Conservation (phyloP, 139 green algal genomes). For the Chlamydomonas asymmetrica region DNA sequence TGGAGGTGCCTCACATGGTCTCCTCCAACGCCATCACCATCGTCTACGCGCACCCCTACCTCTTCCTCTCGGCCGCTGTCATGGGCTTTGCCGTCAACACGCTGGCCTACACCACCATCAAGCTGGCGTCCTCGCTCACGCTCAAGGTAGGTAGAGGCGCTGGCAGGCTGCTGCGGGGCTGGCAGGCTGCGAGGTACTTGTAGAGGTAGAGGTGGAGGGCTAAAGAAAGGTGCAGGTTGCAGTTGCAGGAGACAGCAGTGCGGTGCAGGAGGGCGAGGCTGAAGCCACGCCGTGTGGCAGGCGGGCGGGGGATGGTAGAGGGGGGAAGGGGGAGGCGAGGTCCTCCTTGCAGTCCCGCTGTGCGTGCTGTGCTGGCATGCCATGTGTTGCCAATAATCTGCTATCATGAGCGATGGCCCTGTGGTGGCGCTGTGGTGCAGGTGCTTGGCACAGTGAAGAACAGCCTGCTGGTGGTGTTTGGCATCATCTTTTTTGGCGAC, state of each 20-base stretch:
- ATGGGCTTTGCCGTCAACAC: conserved; percentile 89
- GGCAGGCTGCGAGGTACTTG: not conserved
- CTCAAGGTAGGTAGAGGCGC: conserved; percentile 40
- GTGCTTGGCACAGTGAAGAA: conserved; percentile 89
- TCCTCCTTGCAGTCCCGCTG: too few relatives aligned
- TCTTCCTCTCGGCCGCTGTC: conserved; percentile 67
- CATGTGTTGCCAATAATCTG: too few relatives aligned
- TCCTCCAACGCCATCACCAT: conserved; percentile 41
- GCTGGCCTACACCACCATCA: conserved; percentile 86
- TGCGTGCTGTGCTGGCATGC: too few relatives aligned
- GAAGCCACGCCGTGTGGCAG: too few relatives aligned
- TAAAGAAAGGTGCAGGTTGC: not conserved
- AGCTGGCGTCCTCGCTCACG: conserved; percentile 64
- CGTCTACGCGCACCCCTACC: conserved; percentile 13
- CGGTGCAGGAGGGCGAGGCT: too few relatives aligned
- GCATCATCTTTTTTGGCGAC: conserved; percentile 70
- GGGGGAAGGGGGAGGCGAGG: too few relatives aligned
- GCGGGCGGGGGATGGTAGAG: too few relatives aligned
- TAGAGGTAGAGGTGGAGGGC: not conserved
- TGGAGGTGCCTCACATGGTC: conserved; percentile 60
- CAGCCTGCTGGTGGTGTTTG: conserved; percentile 74
- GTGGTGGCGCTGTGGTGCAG: too few relatives aligned
- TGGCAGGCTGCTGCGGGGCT: too few relatives aligned
- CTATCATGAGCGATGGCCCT: too few relatives aligned
- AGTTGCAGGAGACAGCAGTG: too few relatives aligned